These are phyloP conservation scores for Canavalia ensiformis DNA, from an alignment of 306 rosid species.

Conservation along the genomic window DNA sequence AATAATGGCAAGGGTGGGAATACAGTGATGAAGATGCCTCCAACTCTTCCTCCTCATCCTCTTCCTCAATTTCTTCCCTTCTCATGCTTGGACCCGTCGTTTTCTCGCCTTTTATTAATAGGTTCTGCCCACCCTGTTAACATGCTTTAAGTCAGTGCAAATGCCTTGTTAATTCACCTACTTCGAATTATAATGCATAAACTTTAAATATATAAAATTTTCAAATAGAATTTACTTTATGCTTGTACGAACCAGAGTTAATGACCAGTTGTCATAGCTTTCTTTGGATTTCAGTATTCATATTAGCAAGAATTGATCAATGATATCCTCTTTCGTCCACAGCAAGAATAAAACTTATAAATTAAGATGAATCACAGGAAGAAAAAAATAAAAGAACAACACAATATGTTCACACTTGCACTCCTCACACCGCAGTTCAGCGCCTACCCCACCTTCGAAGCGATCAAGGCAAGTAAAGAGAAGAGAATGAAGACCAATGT, in stretches of 20 bases:
- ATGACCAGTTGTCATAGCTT: conserved; percentile 7
- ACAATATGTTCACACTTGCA: neutral
- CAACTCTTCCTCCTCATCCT: conserved; percentile 48
- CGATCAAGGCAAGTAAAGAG: neutral
- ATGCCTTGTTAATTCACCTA: conserved; percentile 30
- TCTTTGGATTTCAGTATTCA: conserved; percentile 10
- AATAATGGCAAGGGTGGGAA: conserved; percentile 74
- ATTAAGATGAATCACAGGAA: neutral
- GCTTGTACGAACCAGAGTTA: neutral
- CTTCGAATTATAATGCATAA: neutral
- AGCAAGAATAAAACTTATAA: neutral
- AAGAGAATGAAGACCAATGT: neutral
- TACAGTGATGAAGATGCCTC: conserved; percentile 30
- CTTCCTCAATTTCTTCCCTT: conserved; percentile 56
- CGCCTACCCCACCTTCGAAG: neutral
- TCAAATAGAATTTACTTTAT: no score
- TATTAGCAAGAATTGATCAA: neutral
- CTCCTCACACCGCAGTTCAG: neutral
- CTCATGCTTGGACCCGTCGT: conserved; percentile 55
- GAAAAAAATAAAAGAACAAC: neutral
- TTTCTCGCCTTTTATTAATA: conserved; percentile 60
- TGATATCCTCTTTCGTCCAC: neutral
- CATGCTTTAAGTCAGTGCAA: conserved; percentile 30
- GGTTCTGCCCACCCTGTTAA: conserved; percentile 61
- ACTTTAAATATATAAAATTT: neutral